A percentile compares a stretch with the other conserved stretches of the same genome.
phyloP scores from a whole-genome alignment of 2,329 filamentous ascomycete genomes.

The Exserohilum rostratum region DNA sequence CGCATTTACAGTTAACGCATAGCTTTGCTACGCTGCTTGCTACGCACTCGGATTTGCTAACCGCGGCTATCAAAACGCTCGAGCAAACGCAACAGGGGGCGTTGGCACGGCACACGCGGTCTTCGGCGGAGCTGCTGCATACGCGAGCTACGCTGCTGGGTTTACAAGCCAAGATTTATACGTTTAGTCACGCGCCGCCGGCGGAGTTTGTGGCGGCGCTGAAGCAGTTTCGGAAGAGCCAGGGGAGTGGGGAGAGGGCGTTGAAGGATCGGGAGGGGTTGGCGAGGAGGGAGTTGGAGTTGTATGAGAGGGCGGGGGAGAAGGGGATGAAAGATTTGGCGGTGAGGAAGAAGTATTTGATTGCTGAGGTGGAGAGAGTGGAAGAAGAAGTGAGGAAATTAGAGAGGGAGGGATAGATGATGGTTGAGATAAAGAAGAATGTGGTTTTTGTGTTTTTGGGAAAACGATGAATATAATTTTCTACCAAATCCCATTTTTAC shows the following conservation, averaged over 20 bases:
- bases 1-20: constrained; percentile 44
- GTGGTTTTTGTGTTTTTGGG: too few relatives aligned
- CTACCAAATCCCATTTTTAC: too few relatives aligned
- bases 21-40: constrained; percentile 41
- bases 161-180: constrained; percentile 48
- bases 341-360: constrained; percentile 41
- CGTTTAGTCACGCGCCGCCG: constrained; percentile 34
- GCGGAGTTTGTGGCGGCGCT: constrained; percentile 38
- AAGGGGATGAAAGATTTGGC: constrained; percentile 50
- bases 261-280: constrained; percentile 42
- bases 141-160: constrained; percentile 51
- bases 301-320: constrained; percentile 45
- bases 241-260: constrained; percentile 37
- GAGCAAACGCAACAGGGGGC: constrained; percentile 57
- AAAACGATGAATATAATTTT: too few relatives aligned
- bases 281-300: constrained; percentile 42
- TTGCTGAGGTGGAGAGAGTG: constrained; percentile 27
- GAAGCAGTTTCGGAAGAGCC: constrained; percentile 36
- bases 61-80: constrained; percentile 50
- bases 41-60: constrained; percentile 47
- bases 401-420: background rate
- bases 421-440: background rate
- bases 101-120: constrained; percentile 49
- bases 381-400: constrained; percentile 11
- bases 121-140: constrained; percentile 52